phyloP scores from a whole-genome alignment of 2,329 filamentous ascomycete species.

The Geoglossum cookeanum region DNA sequence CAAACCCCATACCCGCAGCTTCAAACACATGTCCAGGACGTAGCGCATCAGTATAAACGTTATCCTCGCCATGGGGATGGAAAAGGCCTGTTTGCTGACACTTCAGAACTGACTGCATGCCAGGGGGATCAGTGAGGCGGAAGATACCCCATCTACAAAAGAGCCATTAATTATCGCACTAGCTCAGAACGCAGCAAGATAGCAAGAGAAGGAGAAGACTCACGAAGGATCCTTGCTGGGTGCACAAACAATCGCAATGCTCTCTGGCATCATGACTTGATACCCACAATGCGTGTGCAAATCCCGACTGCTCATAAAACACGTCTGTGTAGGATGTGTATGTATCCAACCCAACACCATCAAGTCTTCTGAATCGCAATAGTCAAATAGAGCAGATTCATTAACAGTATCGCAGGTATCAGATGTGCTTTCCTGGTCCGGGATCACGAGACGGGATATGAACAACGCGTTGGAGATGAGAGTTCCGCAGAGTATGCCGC shows the following conservation, averaged over 20 bases:
- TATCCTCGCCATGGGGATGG: constrained; percentile 52
- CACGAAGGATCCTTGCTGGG: constrained; percentile 61
- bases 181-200: not conserved
- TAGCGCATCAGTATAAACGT: constrained; percentile 60
- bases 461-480: constrained; percentile 87
- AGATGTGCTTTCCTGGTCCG: constrained; percentile 71
- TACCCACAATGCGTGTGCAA: constrained; percentile 87
- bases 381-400: constrained; percentile 69
- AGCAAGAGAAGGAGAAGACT: constrained; percentile 15
- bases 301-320: constrained; percentile 92
- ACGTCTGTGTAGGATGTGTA: constrained; percentile 89
- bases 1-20: constrained; percentile 43
- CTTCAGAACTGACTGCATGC: constrained; percentile 62
- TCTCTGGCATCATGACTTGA: constrained; percentile 91
- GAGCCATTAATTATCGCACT: not conserved
- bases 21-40: constrained; percentile 55
- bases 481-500: constrained; percentile 82
- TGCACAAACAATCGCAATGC: constrained; percentile 90
- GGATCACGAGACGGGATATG: constrained; percentile 72
- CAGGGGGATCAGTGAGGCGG: constrained; percentile 80
- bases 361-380: constrained; percentile 66
- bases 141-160: constrained; percentile 64
- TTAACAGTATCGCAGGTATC: constrained; percentile 94
- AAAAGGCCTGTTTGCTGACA: constrained; percentile 68
- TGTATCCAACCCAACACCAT: constrained; percentile 94